Conservation (phyloP, 2,329 filamentous ascomycete species). For the Botryotinia calthae region DNA sequence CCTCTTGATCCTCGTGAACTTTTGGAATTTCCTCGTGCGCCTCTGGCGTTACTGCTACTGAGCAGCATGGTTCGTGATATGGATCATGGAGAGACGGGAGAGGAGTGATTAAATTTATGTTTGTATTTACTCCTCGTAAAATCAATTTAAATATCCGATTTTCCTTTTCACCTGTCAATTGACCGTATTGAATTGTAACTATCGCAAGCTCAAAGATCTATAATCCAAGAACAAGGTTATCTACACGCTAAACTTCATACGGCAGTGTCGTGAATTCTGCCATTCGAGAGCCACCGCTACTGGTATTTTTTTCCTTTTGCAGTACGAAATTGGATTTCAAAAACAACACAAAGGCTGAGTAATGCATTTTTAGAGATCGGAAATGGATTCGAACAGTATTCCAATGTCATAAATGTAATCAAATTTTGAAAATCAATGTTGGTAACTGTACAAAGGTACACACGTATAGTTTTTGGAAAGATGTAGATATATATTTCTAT, state of each 20-base stretch:
- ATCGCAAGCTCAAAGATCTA: background rate
- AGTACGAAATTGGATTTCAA: background rate
- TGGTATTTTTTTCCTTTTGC: background rate
- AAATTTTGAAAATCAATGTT: background rate
- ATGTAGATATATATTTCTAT: conserved; percentile 8
- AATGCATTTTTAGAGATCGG: background rate
- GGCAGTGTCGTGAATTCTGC: background rate
- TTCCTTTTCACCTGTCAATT: conserved; percentile 2
- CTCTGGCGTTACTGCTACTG: conserved; percentile 33
- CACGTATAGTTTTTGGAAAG: background rate
- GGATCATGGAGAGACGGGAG: conserved; percentile 33
- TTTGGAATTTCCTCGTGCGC: conserved; percentile 32
- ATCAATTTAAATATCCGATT: background rate
- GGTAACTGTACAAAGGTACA: background rate
- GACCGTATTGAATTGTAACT: background rate
- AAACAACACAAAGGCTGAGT: background rate
- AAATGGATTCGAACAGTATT: background rate
- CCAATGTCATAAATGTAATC: background rate
- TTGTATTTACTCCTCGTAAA: background rate
- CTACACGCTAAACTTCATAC: background rate
- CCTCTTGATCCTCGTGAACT: conserved; percentile 37
- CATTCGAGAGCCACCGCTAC: background rate
- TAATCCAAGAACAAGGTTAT: conserved; percentile 1
- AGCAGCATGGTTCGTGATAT: conserved; percentile 36
- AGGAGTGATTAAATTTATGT: conserved; percentile 23